Conservation (phyloP, 1,139 yeast genomes). For the Casaregolazyma suthepensis region DNA sequence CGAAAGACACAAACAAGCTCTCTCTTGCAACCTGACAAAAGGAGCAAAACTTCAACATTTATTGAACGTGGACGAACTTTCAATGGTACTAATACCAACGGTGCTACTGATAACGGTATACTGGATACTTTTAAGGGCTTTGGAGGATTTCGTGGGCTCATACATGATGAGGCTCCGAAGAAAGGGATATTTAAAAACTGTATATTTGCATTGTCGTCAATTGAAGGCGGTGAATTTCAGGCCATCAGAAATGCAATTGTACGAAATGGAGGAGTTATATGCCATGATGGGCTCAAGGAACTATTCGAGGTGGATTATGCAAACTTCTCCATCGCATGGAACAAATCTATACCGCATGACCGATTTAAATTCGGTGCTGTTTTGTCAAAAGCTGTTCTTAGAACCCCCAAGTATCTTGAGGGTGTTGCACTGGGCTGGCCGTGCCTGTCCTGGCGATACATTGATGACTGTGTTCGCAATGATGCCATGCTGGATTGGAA, state of each 20-base stretch:
- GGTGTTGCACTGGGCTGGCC: constrained; percentile 92
- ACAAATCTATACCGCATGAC: neutral
- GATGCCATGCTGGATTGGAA: constrained; percentile 39
- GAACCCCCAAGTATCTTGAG: constrained; percentile 78
- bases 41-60: neutral
- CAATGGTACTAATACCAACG: neutral
- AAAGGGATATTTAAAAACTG: constrained; percentile 36
- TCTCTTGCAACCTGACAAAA: neutral
- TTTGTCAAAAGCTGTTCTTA: constrained; percentile 48
- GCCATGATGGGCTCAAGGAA: constrained; percentile 43
- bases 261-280: constrained; percentile 48
- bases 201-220: constrained; percentile 39
- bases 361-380: constrained; percentile 53
- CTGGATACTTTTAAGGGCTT: neutral
- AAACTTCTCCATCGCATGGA: constrained; percentile 7
- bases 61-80: neutral
- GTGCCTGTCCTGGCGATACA: constrained; percentile 54
- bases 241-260: constrained; percentile 36
- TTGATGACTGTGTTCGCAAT: constrained; percentile 46
- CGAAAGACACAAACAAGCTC: neutral
- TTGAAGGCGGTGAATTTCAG: constrained; percentile 35
- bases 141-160: constrained; percentile 1
- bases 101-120: neutral
- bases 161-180: constrained; percentile 3
- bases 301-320: constrained; percentile 23